Evolutionary conservation across 1,284 basidiomycete species (phyloP).

Genomic region (Malassezia vespertilionis): DNA sequence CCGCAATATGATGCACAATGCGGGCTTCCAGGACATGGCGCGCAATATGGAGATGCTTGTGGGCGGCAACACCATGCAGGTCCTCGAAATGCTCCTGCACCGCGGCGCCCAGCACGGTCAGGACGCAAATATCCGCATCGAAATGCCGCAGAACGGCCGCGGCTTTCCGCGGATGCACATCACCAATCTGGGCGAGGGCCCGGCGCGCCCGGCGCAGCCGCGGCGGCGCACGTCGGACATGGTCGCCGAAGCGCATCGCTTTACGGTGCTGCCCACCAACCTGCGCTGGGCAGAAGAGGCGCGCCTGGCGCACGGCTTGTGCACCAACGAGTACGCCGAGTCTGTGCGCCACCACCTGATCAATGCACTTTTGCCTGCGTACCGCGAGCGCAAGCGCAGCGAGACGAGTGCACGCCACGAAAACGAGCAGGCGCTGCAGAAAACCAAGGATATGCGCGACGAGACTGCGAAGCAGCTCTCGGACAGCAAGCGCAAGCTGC

Average conservation of each 20-base stretch:
- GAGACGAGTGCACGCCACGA: constrained; percentile 27
- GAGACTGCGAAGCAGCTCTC: constrained; percentile 31
- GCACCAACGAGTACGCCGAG: constrained; percentile 58
- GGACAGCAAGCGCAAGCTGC: constrained; percentile 44
- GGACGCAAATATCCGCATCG: constrained; percentile 32
- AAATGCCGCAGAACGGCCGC: constrained; percentile 25
- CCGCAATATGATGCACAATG: constrained; percentile 1
- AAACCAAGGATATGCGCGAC: constrained; percentile 34
- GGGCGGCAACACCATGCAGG: constrained; percentile 66
- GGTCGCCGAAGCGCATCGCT: constrained; percentile 47
- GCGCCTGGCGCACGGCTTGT: constrained; percentile 66
- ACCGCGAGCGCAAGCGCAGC: constrained; percentile 48
- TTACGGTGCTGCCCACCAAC: constrained; percentile 63
- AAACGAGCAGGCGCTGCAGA: constrained; percentile 22
- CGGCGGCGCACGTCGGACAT: constrained; percentile 22
- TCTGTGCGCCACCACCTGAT: constrained; percentile 64
- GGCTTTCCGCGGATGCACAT: constrained; percentile 27
- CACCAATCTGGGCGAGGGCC: constrained; percentile 18
- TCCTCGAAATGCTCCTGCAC: constrained; percentile 63
- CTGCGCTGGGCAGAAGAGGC: constrained; percentile 84
- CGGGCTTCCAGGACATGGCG: constrained; percentile 44
- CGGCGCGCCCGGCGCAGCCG: constrained; percentile 14
- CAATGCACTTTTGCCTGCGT: constrained; percentile 66
- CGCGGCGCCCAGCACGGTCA: constrained; percentile 35
- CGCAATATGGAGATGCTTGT: constrained; percentile 72